These are phyloP conservation scores for Kodamaea sagamina DNA, from an alignment of 805 yeast genomes.

Conservation along the genomic window DNA sequence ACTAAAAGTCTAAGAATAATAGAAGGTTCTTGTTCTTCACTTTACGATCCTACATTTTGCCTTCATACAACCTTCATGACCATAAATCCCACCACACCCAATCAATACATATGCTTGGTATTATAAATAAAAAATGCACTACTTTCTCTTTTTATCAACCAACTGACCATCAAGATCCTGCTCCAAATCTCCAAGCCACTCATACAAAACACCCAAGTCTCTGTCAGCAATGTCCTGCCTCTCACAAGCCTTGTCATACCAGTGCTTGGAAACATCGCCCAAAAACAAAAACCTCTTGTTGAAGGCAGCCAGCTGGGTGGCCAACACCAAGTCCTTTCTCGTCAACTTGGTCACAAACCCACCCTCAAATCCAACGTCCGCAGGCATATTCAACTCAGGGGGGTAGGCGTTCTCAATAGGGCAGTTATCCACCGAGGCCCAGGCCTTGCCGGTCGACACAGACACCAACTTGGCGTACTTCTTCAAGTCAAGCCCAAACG, in stretches of 20 bases:
- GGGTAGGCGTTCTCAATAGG: slow-evolving; percentile 53
- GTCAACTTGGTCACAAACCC: slow-evolving; percentile 53
- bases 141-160: slow-evolving; percentile 11
- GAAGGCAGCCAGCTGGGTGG: slow-evolving; percentile 39
- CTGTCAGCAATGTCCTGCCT: slow-evolving; percentile 40
- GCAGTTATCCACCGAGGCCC: slow-evolving; percentile 57
- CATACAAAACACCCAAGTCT: slow-evolving; percentile 45
- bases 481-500: slow-evolving; percentile 49
- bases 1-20: too few species aligned
- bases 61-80: too few species aligned
- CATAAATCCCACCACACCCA: too few species aligned
- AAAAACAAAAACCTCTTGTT: slow-evolving; percentile 37
- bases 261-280: slow-evolving; percentile 41
- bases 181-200: slow-evolving; percentile 44
- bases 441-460: slow-evolving; percentile 53
- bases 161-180: slow-evolving; percentile 18
- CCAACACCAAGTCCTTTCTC: slow-evolving; percentile 46
- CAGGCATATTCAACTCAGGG: slow-evolving; percentile 41
- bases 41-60: too few species aligned
- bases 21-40: too few species aligned
- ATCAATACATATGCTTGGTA: too few species aligned
- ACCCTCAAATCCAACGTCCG: slow-evolving; percentile 46
- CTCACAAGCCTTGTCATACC: slow-evolving; percentile 48
- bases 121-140: too few species aligned
- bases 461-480: slow-evolving; percentile 51